phyloP scores from a whole-genome alignment of 495 filamentous ascomycete genomes.

The Penicillium arizonense region DNA sequence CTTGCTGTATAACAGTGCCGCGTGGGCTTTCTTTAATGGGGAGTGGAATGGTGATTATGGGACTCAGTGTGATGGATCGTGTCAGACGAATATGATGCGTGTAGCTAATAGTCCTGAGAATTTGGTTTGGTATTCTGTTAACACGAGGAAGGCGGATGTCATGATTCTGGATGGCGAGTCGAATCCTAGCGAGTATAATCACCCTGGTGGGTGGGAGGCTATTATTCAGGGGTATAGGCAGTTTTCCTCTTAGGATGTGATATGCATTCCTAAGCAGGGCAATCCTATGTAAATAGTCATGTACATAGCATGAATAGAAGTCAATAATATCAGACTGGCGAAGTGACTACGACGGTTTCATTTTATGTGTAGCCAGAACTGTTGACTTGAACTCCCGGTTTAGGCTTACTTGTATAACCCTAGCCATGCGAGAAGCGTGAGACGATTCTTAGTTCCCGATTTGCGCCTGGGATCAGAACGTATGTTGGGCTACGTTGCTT shows the following conservation, averaged over 20 bases:
- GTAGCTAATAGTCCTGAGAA: constrained; percentile 26
- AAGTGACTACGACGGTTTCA: too few species aligned
- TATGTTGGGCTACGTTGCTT: too few species aligned
- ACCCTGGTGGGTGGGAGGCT: constrained; percentile 58
- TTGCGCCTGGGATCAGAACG: too few species aligned
- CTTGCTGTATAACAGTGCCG: constrained; percentile 52
- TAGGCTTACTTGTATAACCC: too few species aligned
- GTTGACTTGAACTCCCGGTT: too few species aligned
- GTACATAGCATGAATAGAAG: too few species aligned
- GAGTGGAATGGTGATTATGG: constrained; percentile 20
- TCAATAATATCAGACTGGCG: too few species aligned
- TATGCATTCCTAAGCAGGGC: too few species aligned
- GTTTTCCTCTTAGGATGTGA: constrained; percentile 8
- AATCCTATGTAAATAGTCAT: too few species aligned
- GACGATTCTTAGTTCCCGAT: too few species aligned
- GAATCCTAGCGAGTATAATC: constrained; percentile 37
- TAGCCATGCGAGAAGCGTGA: too few species aligned
- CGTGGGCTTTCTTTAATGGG: constrained; percentile 54
- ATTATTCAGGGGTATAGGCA: constrained; percentile 46
- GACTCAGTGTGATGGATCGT: constrained; percentile 34
- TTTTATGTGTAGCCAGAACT: too few species aligned
- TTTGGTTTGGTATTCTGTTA: constrained; percentile 42
- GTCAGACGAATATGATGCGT: constrained; percentile 43
- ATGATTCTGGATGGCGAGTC: constrained; percentile 35
- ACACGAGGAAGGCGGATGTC: constrained; percentile 41